A percentile compares a stretch with the other conserved stretches of the same genome.
phyloP scores from a whole-genome alignment of 2,329 filamentous ascomycete genomes.

The Clathrospora elynae region DNA sequence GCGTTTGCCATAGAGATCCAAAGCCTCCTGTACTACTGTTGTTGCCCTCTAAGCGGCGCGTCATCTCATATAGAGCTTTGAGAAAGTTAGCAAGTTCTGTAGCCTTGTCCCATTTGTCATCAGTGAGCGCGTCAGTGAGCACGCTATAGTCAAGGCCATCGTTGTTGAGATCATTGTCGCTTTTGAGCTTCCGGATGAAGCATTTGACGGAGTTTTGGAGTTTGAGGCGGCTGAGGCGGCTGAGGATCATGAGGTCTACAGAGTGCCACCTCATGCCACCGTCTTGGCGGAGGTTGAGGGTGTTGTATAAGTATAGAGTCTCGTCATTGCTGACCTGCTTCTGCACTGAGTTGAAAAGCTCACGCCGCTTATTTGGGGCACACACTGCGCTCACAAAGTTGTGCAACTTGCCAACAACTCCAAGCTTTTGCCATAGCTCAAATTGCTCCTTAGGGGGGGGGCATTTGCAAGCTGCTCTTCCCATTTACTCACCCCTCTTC shows the following conservation, averaged over 20 bases:
- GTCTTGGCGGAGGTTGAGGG: neutral
- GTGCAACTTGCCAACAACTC: constrained; percentile 2
- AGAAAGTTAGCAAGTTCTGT: neutral
- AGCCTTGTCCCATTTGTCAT: neutral
- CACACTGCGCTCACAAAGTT: constrained; percentile 6
- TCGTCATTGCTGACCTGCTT: neutral
- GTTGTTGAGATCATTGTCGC: neutral
- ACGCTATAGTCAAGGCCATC: neutral
- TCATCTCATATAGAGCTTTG: neutral
- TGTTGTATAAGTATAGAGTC: neutral
- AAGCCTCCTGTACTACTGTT: neutral
- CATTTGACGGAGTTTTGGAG: neutral
- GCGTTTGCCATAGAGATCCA: neutral
- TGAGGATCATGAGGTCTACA: neutral
- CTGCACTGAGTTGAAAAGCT: constrained; percentile 1
- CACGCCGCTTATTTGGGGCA: neutral
- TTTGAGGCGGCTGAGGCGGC: neutral
- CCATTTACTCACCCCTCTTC: neutral
- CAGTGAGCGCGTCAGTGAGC: neutral
- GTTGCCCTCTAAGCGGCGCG: neutral
- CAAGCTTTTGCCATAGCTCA: neutral
- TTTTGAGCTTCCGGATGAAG: neutral
- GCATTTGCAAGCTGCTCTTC: constrained; percentile 1
- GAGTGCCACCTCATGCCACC: neutral
- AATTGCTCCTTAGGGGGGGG: neutral